Evolutionary conservation across 2,329 filamentous ascomycete genomes (phyloP).

Genomic region (Neopestalotiopsis sp.): DNA sequence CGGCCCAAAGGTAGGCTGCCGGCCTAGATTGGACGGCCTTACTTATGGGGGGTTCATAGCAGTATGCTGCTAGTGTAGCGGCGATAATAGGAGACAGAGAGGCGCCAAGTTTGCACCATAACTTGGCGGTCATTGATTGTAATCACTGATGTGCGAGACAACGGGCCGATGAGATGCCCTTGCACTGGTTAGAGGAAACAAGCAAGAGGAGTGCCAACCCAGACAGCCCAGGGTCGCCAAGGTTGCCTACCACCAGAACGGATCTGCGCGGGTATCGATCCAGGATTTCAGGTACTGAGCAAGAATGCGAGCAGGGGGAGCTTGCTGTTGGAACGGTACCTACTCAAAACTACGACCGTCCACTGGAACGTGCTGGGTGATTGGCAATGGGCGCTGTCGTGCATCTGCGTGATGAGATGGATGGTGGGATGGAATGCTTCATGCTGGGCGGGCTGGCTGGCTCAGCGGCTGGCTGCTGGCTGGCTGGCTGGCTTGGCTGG

Average conservation of each 20-base stretch:
- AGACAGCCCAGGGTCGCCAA: neutral
- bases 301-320: neutral
- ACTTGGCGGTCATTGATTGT: neutral
- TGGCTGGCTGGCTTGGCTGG: too few relatives aligned
- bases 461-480: too few relatives aligned
- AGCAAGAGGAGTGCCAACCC: neutral
- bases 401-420: neutral
- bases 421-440: neutral
- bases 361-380: neutral
- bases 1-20: neutral
- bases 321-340: neutral
- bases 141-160: slow-evolving; percentile 4
- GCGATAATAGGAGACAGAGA: slow-evolving; percentile 8
- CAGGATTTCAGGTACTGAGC: neutral
- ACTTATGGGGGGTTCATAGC: neutral
- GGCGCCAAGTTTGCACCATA: slow-evolving; percentile 11
- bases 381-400: neutral
- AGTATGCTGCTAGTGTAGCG: too few relatives aligned
- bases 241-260: neutral
- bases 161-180: slow-evolving; percentile 14
- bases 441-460: too few relatives aligned
- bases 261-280: slow-evolving; percentile 5
- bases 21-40: slow-evolving; percentile 3
- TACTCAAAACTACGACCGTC: neutral
- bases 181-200: slow-evolving; percentile 2